phyloP scores from a whole-genome alignment of 2,329 filamentous ascomycete genomes.

The Trichoderma sp. region DNA sequence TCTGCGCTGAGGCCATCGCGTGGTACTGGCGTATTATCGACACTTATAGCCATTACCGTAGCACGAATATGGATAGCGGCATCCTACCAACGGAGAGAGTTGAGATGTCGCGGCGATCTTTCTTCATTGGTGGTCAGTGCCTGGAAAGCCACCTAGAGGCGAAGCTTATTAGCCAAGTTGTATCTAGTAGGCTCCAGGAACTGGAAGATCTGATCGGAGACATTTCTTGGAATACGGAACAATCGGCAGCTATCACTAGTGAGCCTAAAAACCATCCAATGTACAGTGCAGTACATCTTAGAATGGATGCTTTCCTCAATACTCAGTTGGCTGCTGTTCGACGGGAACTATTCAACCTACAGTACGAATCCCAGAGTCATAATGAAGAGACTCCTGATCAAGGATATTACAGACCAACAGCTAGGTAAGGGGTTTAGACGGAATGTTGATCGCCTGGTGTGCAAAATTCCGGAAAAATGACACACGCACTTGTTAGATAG shows the following conservation, averaged over 20 bases:
- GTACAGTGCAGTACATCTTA: neutral
- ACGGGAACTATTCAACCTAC: neutral
- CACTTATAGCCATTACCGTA: neutral
- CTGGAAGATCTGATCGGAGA: neutral
- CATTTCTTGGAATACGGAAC: neutral
- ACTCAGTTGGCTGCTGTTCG: neutral
- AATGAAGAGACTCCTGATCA: neutral
- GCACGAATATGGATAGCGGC: neutral
- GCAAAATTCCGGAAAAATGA: neutral
- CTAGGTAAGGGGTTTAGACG: neutral
- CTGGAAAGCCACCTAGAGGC: neutral
- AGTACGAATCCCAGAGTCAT: neutral
- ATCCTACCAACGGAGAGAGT: neutral
- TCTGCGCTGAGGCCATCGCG: neutral
- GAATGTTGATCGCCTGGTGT: neutral
- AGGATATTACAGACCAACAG: neutral
- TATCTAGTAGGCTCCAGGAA: neutral
- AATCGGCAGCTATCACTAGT: neutral
- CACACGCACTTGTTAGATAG: neutral
- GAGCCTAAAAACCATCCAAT: neutral
- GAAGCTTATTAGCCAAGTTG: neutral
- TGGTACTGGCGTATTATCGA: conserved; percentile 4
- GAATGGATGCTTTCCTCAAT: neutral
- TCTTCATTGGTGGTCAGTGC: neutral
- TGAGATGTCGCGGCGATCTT: neutral